Base-by-base conservation (phyloP, 2,329 filamentous ascomycete genomes). In the Graphilbum fragrans region DNA sequence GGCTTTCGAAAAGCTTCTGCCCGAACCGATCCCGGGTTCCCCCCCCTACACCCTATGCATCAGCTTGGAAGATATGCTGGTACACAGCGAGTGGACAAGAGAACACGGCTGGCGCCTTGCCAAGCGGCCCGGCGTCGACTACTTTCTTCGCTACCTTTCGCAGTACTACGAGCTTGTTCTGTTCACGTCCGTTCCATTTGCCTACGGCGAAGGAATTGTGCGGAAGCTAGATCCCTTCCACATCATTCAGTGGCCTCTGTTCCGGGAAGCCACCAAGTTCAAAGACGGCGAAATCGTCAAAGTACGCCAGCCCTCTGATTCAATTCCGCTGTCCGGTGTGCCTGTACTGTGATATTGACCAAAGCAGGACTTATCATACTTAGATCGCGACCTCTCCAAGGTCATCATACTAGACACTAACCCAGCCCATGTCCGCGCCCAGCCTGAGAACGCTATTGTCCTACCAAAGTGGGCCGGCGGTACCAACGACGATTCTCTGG, bases 111-210 rank as follows among this genome's bases (percentile, higher is more conserved):
- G 92, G 87, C 79, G 90, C 51, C 74, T 93, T 47, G 92, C 92
- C 22, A 98, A 98, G 68, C 77, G 92, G 38, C 92, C 92, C 29
- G 92, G 92, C 36, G 76, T 93, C 47, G 92, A 98, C 65, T 98
- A 98, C 67, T 98, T 98, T 67, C 67, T 98, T 49, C 85, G 86
- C 56, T 98, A 98, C 61, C 74, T 98, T 38, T 90, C 85, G 63
- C 88, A 95, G 61, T 96, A 98, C 71, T 98, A 95, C 58, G 92
- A 98, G 62, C 71, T 98, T 41, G 92, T 96, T 40, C 77, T 98
- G 49, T 98, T 96, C 66, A 98, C 92, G 25, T 85, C 77, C 32
- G 81, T 92, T 37, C 87, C 90, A 1, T 86, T 80, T 55, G 80
- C 78, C 55, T 82, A 86, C 57, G 90, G 80, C 22, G 87, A 95